Conservation (phyloP, 2,329 filamentous ascomycete genomes). For the Chaetomium sp. region DNA sequence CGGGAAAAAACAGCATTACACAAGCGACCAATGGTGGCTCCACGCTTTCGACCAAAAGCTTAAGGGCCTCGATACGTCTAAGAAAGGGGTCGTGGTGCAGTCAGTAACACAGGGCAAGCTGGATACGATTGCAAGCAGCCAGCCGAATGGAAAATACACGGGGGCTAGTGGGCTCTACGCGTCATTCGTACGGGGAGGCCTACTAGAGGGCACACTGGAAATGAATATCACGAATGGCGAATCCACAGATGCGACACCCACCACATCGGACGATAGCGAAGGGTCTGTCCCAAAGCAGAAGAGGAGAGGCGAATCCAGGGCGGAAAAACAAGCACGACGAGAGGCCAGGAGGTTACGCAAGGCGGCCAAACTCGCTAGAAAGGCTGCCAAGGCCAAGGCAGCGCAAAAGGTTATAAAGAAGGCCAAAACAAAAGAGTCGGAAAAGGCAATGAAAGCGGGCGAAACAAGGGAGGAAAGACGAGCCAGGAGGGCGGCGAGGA, state of each 20-base stretch:
- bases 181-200: conserved; percentile 77
- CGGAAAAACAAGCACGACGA: conserved; percentile 27
- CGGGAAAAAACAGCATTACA: conserved; percentile 64
- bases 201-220: conserved; percentile 64
- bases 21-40: conserved; percentile 91
- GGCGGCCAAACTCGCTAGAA: conserved; percentile 17
- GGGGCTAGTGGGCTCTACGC: conserved; percentile 64
- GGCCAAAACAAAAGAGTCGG: conserved; percentile 32
- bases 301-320: conserved; percentile 33
- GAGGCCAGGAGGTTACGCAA: conserved; percentile 23
- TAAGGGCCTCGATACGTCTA: conserved; percentile 65
- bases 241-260: conserved; percentile 23
- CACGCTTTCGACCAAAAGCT: conserved; percentile 88
- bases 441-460: conserved; percentile 27
- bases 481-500: conserved; percentile 41
- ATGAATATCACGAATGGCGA: conserved; percentile 16
- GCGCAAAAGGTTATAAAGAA: conserved; percentile 24
- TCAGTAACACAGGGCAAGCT: conserved; percentile 47
- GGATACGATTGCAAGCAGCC: conserved; percentile 47
- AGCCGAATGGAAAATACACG: conserved; percentile 49
- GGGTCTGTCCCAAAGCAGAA: conserved; percentile 21
- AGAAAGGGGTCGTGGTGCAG: conserved; percentile 50
- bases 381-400: conserved; percentile 28
- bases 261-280: conserved; percentile 10
- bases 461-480: conserved; percentile 40